Percentiles rank a stretch among this genome's conserved stretches.
These are phyloP conservation scores for Wickerhamomyces alni DNA, from an alignment of 805 yeast genomes.

Conservation along the genomic window DNA sequence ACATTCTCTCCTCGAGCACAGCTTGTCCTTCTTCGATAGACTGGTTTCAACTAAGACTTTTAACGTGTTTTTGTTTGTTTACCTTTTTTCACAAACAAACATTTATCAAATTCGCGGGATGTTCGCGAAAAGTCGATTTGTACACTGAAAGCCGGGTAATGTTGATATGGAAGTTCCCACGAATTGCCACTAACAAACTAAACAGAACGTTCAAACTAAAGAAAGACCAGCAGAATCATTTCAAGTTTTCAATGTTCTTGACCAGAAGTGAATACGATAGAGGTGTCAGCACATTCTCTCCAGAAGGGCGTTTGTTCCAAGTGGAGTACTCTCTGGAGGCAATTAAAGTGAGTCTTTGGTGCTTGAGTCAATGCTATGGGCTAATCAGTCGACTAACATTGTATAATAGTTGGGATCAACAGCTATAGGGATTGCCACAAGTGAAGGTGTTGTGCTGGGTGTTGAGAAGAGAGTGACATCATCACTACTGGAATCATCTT, in stretches of 20 bases:
- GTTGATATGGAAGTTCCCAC: not conserved
- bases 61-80: not conserved
- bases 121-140: no score
- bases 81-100: not conserved
- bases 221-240: no score
- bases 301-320: conserved; percentile 97
- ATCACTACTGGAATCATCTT: conserved; percentile 80
- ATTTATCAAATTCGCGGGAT: not conserved
- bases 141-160: not conserved
- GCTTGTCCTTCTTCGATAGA: no score
- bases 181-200: conserved; percentile 8
- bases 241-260: conserved; percentile 90
- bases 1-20: no score
- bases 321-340: conserved; percentile 98
- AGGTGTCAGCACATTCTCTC: conserved; percentile 97
- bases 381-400: not conserved
- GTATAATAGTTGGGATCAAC: conserved; percentile 69
- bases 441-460: conserved; percentile 93
- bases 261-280: conserved; percentile 99
- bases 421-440: conserved; percentile 93
- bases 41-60: not conserved
- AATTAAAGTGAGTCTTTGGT: conserved; percentile 54
- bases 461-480: conserved; percentile 98
- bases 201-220: no score
- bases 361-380: not conserved